phyloP scores from a whole-genome alignment of 2,329 filamentous ascomycete species.

The Colletotrichum neosansevieriae region DNA sequence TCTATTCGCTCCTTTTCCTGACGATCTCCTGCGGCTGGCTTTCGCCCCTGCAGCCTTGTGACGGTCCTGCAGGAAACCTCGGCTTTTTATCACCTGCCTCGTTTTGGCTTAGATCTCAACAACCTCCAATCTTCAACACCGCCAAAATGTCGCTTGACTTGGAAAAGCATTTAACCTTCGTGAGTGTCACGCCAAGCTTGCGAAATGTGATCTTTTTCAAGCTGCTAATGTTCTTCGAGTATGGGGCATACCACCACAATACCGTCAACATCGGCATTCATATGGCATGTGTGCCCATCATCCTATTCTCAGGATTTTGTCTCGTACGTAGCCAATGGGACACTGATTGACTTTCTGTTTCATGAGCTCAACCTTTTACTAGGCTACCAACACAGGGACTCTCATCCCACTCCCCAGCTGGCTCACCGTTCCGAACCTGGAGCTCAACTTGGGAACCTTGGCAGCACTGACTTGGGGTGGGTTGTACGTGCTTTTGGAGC shows the following conservation, averaged over 20 bases:
- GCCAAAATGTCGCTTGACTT: slow-evolving; percentile 76
- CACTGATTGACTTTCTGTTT: neutral
- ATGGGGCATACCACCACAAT: slow-evolving; percentile 87
- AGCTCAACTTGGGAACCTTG: slow-evolving; percentile 75
- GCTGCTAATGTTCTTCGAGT: slow-evolving; percentile 61
- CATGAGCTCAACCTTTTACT: slow-evolving; percentile 38
- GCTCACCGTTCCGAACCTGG: slow-evolving; percentile 75
- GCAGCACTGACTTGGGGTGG: slow-evolving; percentile 76
- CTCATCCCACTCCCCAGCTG: slow-evolving; percentile 75
- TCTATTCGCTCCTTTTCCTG: neutral
- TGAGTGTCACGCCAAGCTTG: slow-evolving; percentile 59
- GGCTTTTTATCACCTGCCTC: slow-evolving; percentile 20
- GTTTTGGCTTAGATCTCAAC: slow-evolving; percentile 24
- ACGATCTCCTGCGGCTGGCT: slow-evolving; percentile 28
- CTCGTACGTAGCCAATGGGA: slow-evolving; percentile 67
- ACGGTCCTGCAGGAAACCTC: slow-evolving; percentile 37
- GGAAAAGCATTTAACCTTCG: slow-evolving; percentile 85
- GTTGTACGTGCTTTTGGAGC: slow-evolving; percentile 92
- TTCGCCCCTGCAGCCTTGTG: slow-evolving; percentile 33
- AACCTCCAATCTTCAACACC: slow-evolving; percentile 16
- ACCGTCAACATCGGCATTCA: slow-evolving; percentile 82
- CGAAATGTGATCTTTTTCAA: neutral
- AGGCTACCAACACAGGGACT: slow-evolving; percentile 73
- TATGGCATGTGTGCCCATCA: slow-evolving; percentile 81
- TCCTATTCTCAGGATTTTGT: slow-evolving; percentile 77